A percentile compares a stretch with the other conserved stretches of the same genome.
These are phyloP conservation scores for Ustilago lituana DNA, from an alignment of 1,284 basidiomycete species.

Conservation along the genomic window DNA sequence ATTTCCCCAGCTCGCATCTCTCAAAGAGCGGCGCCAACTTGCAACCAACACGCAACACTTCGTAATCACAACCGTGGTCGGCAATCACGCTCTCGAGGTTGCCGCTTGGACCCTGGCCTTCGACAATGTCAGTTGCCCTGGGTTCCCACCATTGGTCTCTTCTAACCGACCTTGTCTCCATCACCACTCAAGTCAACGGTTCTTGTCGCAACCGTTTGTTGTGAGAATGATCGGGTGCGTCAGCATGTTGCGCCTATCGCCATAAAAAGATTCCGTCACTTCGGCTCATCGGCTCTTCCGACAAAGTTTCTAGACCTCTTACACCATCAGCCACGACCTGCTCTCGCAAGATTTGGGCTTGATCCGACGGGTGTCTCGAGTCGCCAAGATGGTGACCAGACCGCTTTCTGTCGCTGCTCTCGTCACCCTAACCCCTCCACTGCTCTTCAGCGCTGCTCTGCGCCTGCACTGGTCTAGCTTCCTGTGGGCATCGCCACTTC, in stretches of 20 bases:
- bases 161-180: too few relatives aligned
- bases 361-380: too few relatives aligned
- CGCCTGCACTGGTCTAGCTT: slow-evolving; percentile 26
- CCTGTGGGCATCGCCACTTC: slow-evolving; percentile 33
- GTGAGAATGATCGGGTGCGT: too few relatives aligned
- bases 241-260: too few relatives aligned
- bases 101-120: slow-evolving; percentile 24
- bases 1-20: too few relatives aligned
- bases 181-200: too few relatives aligned
- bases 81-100: slow-evolving; percentile 14
- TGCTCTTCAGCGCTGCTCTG: slow-evolving; percentile 25
- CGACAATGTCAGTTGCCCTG: too few relatives aligned
- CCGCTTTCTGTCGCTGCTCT: slow-evolving; percentile 9
- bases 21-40: too few relatives aligned
- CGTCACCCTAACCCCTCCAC: slow-evolving; percentile 20
- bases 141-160: too few relatives aligned
- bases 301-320: background rate
- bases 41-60: slow-evolving; percentile 10
- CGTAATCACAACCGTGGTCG: background rate
- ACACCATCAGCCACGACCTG: background rate
- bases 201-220: too few relatives aligned
- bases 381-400: slow-evolving; percentile 8
- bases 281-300: slow-evolving; percentile 22
- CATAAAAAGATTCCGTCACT: slow-evolving; percentile 2
- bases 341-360: background rate